Evolutionary conservation across 129 eudicot genomes (phyloP).

Genomic region (Flaveria trinervia): DNA sequence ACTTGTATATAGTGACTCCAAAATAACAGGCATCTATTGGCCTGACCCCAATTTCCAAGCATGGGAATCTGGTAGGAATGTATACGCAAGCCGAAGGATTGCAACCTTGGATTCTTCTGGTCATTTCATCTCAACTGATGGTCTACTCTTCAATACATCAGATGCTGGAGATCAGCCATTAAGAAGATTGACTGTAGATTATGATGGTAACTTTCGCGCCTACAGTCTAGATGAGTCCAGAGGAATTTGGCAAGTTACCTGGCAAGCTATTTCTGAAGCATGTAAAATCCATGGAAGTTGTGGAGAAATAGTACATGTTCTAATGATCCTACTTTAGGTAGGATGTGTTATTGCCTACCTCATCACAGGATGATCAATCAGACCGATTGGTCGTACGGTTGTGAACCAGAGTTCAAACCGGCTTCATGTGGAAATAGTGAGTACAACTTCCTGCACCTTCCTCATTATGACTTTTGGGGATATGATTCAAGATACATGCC

Average conservation of each 20-base stretch:
- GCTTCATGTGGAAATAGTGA: conserved; percentile 16
- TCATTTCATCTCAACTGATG: conserved; percentile 39
- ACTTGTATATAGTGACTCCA: conserved; percentile 1
- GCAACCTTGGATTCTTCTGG: conserved; percentile 34
- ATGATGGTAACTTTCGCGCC: conserved; percentile 40
- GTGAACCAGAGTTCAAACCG: conserved; percentile 34
- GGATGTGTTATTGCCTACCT: conserved; percentile 40
- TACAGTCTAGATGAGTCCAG: conserved; percentile 35
- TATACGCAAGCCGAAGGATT: neutral
- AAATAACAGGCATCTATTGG: conserved; percentile 6
- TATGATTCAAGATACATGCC: conserved; percentile 20
- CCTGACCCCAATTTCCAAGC: neutral
- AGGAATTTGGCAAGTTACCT: conserved; percentile 33
- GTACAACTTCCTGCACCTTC: conserved; percentile 5
- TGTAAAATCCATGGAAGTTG: conserved; percentile 42
- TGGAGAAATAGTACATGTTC: conserved; percentile 37
- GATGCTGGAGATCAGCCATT: conserved; percentile 37
- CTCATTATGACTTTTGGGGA: conserved; percentile 4
- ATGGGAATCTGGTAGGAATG: conserved; percentile 9
- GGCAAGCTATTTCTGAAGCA: conserved; percentile 35
- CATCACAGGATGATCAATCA: conserved; percentile 31
- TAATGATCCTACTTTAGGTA: conserved; percentile 17
- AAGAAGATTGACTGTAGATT: conserved; percentile 39
- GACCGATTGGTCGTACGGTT: conserved; percentile 35
- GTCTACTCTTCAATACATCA: conserved; percentile 19